Conservation (phyloP, 768 basidiomycete species). For the Mycena leptocephala region DNA sequence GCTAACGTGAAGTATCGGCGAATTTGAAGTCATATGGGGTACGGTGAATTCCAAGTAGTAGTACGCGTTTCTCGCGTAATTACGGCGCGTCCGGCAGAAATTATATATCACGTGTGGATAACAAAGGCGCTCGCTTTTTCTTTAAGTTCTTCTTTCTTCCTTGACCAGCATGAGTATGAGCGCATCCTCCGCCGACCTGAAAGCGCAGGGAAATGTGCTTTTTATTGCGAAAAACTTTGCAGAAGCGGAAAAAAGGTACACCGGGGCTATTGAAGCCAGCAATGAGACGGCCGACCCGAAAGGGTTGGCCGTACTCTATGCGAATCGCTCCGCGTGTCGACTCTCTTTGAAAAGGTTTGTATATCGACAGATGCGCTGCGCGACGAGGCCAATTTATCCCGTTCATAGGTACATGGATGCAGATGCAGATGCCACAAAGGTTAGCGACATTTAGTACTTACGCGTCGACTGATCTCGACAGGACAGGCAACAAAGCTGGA, state of each 20-base stretch:
- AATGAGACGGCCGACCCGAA: conserved; percentile 11
- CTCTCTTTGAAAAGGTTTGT: conserved; percentile 27
- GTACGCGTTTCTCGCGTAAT: too few relatives aligned
- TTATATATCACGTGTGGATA: background rate
- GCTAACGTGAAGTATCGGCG: too few relatives aligned
- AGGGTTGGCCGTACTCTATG: conserved; percentile 26
- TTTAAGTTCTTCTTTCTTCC: background rate
- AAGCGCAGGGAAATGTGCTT: conserved; percentile 31
- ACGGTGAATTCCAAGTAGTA: too few relatives aligned
- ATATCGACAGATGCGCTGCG: background rate
- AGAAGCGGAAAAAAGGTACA: conserved; percentile 26
- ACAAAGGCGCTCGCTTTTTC: too few relatives aligned
- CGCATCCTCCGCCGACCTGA: conserved; percentile 20
- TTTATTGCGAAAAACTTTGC: conserved; percentile 23
- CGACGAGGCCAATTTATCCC: background rate
- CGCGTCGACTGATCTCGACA: background rate
- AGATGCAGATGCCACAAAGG: conserved; percentile 35
- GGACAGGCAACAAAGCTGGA: conserved; percentile 42
- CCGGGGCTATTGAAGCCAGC: conserved; percentile 25
- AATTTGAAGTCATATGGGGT: too few relatives aligned
- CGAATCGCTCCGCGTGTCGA: conserved; percentile 33
- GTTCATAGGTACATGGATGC: conserved; percentile 35
- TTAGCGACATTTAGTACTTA: background rate
- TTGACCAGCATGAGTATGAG: background rate
- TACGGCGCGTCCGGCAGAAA: background rate